phyloP scores from a whole-genome alignment of 2,329 filamentous ascomycete genomes.

The Venturia aucupariae region DNA sequence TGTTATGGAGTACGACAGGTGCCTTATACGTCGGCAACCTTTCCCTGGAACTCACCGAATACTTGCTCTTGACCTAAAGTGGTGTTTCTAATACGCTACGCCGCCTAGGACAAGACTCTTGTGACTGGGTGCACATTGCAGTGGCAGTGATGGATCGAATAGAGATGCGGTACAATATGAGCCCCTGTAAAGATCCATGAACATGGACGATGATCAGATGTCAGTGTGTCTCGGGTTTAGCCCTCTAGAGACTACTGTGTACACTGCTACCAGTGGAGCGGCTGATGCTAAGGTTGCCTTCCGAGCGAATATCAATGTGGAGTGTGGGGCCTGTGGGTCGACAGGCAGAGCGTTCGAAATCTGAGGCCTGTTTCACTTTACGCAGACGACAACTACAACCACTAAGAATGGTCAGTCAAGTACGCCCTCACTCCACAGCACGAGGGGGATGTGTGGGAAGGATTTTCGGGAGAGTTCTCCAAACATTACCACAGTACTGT shows the following conservation, averaged over 20 bases:
- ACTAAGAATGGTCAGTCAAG: conserved; percentile 3
- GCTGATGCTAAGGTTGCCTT: not conserved
- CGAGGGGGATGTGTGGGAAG: not conserved
- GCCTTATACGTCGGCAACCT: conserved; percentile 1
- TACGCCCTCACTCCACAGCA: not conserved
- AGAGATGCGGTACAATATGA: not conserved
- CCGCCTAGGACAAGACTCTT: not conserved
- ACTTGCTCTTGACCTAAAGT: conserved; percentile 1
- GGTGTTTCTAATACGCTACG: not conserved
- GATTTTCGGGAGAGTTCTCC: not conserved
- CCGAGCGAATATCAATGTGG: no score
- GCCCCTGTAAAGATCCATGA: not conserved
- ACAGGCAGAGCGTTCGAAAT: not conserved
- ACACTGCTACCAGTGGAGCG: not conserved
- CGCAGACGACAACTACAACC: not conserved
- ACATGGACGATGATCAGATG: not conserved
- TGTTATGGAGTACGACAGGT: not conserved
- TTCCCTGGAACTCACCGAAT: conserved; percentile 3
- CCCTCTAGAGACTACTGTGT: conserved; percentile 6
- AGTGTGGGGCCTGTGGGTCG: not conserved
- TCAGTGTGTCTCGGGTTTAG: not conserved
- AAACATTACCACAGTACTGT: no score
- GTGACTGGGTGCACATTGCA: conserved; percentile 3
- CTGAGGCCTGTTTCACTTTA: not conserved
- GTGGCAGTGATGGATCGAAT: not conserved